A percentile compares a stretch with the other conserved stretches of the same genome.
phyloP scores from a whole-genome alignment of 352 stramenopile genomes.

The Pythium diclinum region DNA sequence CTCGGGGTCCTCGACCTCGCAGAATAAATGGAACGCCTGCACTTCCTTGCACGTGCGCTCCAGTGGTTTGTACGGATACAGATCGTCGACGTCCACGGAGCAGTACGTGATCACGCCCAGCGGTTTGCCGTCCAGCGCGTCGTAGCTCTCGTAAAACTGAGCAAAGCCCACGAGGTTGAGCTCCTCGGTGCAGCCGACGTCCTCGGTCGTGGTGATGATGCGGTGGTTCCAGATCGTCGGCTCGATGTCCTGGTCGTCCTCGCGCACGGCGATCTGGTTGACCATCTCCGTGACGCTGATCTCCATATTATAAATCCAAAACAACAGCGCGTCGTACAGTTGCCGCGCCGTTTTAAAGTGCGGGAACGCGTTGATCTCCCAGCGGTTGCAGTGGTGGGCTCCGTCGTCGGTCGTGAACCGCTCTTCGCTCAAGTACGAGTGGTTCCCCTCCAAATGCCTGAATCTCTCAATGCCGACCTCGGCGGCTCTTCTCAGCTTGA shows the following conservation, averaged over 20 bases:
- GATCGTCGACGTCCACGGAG: too few species aligned
- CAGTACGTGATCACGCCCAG: too few species aligned
- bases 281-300: constrained; percentile 46
- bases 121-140: too few species aligned
- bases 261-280: constrained; percentile 38
- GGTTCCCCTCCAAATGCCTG: background rate
- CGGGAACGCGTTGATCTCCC: constrained; percentile 38
- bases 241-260: constrained; percentile 10
- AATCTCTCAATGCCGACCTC: background rate
- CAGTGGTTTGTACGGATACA: too few species aligned
- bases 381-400: constrained; percentile 11
- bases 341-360: constrained; percentile 35
- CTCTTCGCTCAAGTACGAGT: constrained; percentile 1
- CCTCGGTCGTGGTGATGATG: constrained; percentile 27
- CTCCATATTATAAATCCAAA: constrained; percentile 43
- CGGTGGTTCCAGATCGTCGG: constrained; percentile 38
- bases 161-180: constrained; percentile 21
- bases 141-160: too few species aligned
- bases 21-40: too few species aligned
- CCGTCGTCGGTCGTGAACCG: background rate
- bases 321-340: constrained; percentile 43
- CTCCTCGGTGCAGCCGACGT: constrained; percentile 15
- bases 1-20: too few species aligned
- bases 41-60: too few species aligned
- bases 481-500: background rate